Base-by-base conservation (phyloP, 768 basidiomycete species). In the Psilocybe tampanensis region DNA sequence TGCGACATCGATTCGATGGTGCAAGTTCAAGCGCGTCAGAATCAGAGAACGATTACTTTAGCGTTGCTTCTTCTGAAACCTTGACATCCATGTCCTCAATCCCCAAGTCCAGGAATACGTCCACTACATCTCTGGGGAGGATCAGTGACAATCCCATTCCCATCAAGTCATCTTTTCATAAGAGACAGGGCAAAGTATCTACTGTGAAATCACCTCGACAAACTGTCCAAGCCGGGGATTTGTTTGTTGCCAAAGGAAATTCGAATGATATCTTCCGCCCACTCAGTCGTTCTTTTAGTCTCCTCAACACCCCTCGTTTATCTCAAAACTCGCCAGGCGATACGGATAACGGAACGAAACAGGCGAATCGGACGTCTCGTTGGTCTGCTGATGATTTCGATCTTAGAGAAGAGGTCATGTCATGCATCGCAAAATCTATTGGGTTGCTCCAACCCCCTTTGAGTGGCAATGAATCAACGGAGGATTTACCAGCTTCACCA, bases 361-460 rank as follows among this genome's bases (percentile, higher is more conserved):
- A 55, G 33, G 58, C 54, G 29, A 60, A 29, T 29, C 29, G 57
- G 56, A 60, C 42, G 39, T 60, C 67, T 42, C 68, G 69, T 11
- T 59, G 77, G 52, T 70, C 79, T 29, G 76, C 74, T 8, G 89
- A 88, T 22, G 93, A 95, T 19, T 95, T 98, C 63, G 94, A 98
- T 69, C 83, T 98, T n/a, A 85, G 93, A 33, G 93, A 95, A 63
- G 95, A 93, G 63, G 95, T 99, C 29, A 95, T 98, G 94, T 90
- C 91, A 0, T 96, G 94, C 70, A 95, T 99, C 58, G 95, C 96
- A 1, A 95, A 96, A 70, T 96, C 94, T 2, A 98, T 99, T 56
- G 97, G 97, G 3, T 80, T 99, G 12, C 75, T 93, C 21, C 95
- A 97, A 61, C 92, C 95, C 3, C 87, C 94, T 2, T 72, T 91